A percentile compares a stretch with the other conserved stretches of the same genome.
These are phyloP conservation scores for Fusarium praegraminearum DNA, from an alignment of 2,329 filamentous ascomycete species.

Conservation along the genomic window DNA sequence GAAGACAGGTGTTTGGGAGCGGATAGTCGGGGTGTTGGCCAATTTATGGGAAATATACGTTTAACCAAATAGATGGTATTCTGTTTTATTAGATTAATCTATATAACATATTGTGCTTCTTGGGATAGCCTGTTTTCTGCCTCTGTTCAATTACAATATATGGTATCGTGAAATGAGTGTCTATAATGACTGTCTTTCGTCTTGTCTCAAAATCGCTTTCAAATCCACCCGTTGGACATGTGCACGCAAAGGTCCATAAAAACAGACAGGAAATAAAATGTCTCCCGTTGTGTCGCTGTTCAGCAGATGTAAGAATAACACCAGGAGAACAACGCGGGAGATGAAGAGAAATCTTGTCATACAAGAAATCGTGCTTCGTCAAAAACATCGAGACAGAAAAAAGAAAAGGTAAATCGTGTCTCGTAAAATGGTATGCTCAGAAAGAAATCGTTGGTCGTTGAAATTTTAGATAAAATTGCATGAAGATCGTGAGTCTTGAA, in stretches of 20 bases:
- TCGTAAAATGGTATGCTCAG: slow-evolving; percentile 35
- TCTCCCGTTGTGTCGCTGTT: neutral
- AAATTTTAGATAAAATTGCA: slow-evolving; percentile 32
- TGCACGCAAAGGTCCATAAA: slow-evolving; percentile 23
- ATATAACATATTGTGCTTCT: slow-evolving; percentile 28
- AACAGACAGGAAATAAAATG: neutral
- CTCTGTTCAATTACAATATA: slow-evolving; percentile 36
- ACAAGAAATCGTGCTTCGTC: slow-evolving; percentile 30
- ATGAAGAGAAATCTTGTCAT: neutral
- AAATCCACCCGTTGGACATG: slow-evolving; percentile 44
- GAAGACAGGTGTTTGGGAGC: neutral
- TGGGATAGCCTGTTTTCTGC: slow-evolving; percentile 19
- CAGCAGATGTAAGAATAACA: slow-evolving; percentile 10
- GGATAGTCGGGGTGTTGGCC: neutral
- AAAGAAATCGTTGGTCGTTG: slow-evolving; percentile 45
- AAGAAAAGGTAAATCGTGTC: slow-evolving; percentile 38
- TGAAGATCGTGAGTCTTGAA: slow-evolving; percentile 42
- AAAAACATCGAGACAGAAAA: slow-evolving; percentile 32
- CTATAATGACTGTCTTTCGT: slow-evolving; percentile 35
- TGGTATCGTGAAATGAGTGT: slow-evolving; percentile 46
- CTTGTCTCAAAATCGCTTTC: slow-evolving; percentile 32
- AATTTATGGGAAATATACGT: neutral
- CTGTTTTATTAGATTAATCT: slow-evolving; percentile 45
- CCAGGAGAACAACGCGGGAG: neutral
- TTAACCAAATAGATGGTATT: slow-evolving; percentile 24